Conservation (phyloP, 2,329 filamentous ascomycete species). For the Colletotrichum lini region DNA sequence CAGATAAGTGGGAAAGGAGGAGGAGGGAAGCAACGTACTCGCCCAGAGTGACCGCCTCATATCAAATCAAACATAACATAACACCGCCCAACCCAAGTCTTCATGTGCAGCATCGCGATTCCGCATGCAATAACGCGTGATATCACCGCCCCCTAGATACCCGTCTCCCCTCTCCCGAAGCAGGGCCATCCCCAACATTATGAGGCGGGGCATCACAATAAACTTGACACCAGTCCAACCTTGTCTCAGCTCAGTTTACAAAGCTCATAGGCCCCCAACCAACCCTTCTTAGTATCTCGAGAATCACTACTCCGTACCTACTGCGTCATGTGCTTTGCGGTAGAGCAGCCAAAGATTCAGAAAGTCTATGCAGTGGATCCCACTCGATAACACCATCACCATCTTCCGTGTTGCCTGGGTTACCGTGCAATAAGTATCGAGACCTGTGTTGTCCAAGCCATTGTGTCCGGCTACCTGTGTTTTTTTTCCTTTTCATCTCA, state of each 20-base stretch:
- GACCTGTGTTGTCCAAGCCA: neutral
- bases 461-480: constrained; percentile 10
- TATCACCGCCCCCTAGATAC: neutral
- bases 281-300: constrained; percentile 10
- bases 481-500: constrained; percentile 12
- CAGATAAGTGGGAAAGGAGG: neutral
- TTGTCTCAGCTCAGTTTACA: neutral
- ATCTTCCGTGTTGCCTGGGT: constrained; percentile 27
- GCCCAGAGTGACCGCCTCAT: neutral
- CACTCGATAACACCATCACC: constrained; percentile 3
- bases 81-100: neutral
- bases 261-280: neutral
- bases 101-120: neutral
- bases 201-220: constrained; percentile 30
- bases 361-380: neutral
- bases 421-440: constrained; percentile 15
- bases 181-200: constrained; percentile 33
- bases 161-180: constrained; percentile 4
- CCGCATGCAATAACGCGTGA: neutral
- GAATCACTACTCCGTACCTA: neutral
- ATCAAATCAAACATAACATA: constrained; percentile 20
- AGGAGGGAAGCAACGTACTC: neutral
- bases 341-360: neutral
- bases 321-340: constrained; percentile 15
- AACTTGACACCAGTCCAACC: constrained; percentile 31